Evolutionary conservation across 805 yeast species (phyloP).

Genomic region (Priceomyces fermenticarens): DNA sequence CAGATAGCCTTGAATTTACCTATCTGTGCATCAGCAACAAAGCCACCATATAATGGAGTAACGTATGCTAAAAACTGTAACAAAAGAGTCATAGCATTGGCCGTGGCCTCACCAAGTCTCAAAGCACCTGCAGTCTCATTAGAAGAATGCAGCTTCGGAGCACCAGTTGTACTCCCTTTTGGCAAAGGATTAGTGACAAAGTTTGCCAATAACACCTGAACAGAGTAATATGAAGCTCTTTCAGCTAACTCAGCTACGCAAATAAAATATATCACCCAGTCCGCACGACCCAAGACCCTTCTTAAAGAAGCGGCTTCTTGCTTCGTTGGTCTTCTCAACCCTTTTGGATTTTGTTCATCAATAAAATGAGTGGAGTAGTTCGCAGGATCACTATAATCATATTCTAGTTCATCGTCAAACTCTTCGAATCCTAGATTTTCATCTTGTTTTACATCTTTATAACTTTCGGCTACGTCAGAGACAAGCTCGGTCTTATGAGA

Average conservation of each 20-base stretch:
- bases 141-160: constrained; percentile 26
- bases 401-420: constrained; percentile 3
- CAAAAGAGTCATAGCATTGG: constrained; percentile 47
- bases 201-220: constrained; percentile 42
- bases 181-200: constrained; percentile 54
- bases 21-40: constrained; percentile 45
- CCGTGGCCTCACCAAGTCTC: constrained; percentile 41
- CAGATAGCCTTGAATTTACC: constrained; percentile 50
- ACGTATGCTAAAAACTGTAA: constrained; percentile 49
- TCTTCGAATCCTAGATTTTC: too few species aligned
- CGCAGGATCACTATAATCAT: constrained; percentile 19
- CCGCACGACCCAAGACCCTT: constrained; percentile 45
- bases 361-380: constrained; percentile 19
- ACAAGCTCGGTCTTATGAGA: too few species aligned
- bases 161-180: constrained; percentile 45
- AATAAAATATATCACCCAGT: constrained; percentile 48
- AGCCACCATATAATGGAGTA: constrained; percentile 53
- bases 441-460: too few species aligned
- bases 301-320: constrained; percentile 24
- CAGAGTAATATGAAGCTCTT: constrained; percentile 54
- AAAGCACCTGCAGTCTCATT: constrained; percentile 50
- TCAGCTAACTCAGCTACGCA: constrained; percentile 52
- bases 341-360: constrained; percentile 35
- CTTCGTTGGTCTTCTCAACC: constrained; percentile 34
- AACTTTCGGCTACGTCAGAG: too few species aligned